Percentiles rank a stretch among this genome's conserved stretches.
Evolutionary conservation across 1,284 basidiomycete genomes (phyloP).

Genomic region (Rhodotorula sp.): DNA sequence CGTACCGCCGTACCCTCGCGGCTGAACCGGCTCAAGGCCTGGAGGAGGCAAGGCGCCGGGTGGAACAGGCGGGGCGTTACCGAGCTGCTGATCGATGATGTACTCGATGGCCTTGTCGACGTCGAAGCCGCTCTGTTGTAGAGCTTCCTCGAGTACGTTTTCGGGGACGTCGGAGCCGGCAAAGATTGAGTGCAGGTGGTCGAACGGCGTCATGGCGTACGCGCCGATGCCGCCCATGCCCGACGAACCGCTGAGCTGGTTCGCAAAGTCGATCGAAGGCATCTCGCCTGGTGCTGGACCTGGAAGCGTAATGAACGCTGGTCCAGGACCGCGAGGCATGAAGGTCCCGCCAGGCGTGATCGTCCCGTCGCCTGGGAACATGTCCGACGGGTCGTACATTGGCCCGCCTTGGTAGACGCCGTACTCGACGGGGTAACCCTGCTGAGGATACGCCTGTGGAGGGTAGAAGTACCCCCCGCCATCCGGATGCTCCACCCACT

Average conservation of each 20-base stretch:
- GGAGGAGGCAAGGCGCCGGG: constrained; percentile 40
- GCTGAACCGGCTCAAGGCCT: constrained; percentile 41
- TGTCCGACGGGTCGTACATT: constrained; percentile 16
- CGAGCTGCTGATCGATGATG: constrained; percentile 64
- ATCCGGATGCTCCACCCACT: constrained; percentile 5
- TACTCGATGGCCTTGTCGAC: constrained; percentile 92
- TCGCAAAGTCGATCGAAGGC: constrained; percentile 39
- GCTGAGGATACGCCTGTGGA: constrained; percentile 7
- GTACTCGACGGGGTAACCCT: constrained; percentile 6
- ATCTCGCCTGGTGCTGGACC: constrained; percentile 30
- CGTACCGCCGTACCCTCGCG: constrained; percentile 32
- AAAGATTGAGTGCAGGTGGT: constrained; percentile 90
- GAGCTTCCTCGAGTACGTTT: constrained; percentile 87
- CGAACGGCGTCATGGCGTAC: constrained; percentile 82
- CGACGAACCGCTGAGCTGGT: constrained; percentile 24
- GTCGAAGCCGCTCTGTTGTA: constrained; percentile 82
- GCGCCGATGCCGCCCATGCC: constrained; percentile 35
- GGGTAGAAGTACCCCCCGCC: constrained; percentile 4
- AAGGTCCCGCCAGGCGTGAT: not conserved
- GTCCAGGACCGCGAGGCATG: constrained; percentile 18
- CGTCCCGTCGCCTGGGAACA: not conserved
- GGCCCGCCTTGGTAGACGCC: constrained; percentile 18
- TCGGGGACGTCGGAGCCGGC: constrained; percentile 74
- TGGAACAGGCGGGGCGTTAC: constrained; percentile 39
- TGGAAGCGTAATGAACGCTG: constrained; percentile 30